These are phyloP conservation scores for Trichosporon sp. DNA, from an alignment of 1,284 basidiomycete genomes.

Conservation along the genomic window DNA sequence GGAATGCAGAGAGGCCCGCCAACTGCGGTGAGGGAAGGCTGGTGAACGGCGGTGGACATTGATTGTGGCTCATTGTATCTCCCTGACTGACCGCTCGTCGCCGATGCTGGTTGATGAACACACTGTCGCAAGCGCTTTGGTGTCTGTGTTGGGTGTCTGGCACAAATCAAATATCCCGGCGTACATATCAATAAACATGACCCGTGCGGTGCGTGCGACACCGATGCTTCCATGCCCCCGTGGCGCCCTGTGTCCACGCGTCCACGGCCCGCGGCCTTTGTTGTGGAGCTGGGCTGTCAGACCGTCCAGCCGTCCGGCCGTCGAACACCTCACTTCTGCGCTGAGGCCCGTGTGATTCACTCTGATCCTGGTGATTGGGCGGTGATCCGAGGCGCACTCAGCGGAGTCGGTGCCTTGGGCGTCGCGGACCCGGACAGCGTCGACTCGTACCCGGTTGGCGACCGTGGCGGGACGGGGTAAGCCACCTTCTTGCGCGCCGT, in stretches of 20 bases:
- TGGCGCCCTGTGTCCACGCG: not conserved
- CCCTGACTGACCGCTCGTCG: not conserved
- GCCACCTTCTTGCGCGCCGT: conserved; percentile 21
- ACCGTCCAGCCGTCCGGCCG: no score
- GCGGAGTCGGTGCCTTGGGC: conserved; percentile 21
- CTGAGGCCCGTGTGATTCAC: not conserved
- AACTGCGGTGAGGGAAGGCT: not conserved
- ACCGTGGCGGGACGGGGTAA: conserved; percentile 22
- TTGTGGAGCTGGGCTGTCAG: not conserved
- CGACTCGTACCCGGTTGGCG: conserved; percentile 1
- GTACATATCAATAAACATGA: conserved; percentile 12
- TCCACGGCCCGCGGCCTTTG: not conserved
- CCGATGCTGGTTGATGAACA: not conserved
- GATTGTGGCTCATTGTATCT: not conserved
- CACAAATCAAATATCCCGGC: not conserved
- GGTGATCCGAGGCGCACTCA: not conserved
- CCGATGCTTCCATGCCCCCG: not conserved
- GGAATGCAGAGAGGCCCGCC: not conserved
- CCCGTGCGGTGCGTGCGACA: not conserved
- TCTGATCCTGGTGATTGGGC: conserved; percentile 4
- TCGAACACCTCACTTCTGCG: not conserved
- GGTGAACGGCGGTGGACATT: not conserved
- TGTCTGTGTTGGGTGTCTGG: not conserved
- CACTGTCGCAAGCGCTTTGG: not conserved
- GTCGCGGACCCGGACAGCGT: conserved; percentile 25